phyloP scores from a whole-genome alignment of 1,284 basidiomycete genomes.

The Fistulina hepatica region DNA sequence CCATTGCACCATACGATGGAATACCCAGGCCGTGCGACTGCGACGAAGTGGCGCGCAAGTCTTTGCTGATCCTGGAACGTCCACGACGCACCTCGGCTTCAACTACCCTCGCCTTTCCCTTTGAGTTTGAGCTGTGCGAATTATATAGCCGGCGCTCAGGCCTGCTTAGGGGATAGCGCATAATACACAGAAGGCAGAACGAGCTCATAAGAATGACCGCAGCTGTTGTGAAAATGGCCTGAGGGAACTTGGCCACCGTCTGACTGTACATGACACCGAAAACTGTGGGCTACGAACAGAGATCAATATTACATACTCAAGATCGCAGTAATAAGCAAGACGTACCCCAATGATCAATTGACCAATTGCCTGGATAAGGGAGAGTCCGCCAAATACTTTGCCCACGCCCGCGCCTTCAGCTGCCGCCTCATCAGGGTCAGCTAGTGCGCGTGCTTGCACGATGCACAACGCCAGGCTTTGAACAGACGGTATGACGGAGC shows the following conservation, averaged over 20 bases:
- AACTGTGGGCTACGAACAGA: slow-evolving; percentile 31
- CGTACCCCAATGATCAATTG: slow-evolving; percentile 36
- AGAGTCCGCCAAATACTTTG: slow-evolving; percentile 40
- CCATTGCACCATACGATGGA: too few relatives aligned
- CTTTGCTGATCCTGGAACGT: slow-evolving; percentile 46
- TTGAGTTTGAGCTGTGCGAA: background rate
- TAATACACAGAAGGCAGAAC: slow-evolving; percentile 31
- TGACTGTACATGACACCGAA: slow-evolving; percentile 37
- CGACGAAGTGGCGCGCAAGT: too few relatives aligned
- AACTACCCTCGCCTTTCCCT: slow-evolving; percentile 18
- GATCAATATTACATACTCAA: slow-evolving; percentile 7
- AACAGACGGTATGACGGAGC: slow-evolving; percentile 51
- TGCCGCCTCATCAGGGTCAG: slow-evolving; percentile 35
- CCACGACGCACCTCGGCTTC: slow-evolving; percentile 34
- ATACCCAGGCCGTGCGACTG: too few relatives aligned
- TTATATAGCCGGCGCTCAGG: slow-evolving; percentile 13
- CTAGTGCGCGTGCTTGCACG: slow-evolving; percentile 41
- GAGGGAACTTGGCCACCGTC: slow-evolving; percentile 37
- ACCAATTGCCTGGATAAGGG: slow-evolving; percentile 35
- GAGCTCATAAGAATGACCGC: slow-evolving; percentile 28
- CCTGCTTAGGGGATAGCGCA: slow-evolving; percentile 33
- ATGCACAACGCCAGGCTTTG: slow-evolving; percentile 65
- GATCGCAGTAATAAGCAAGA: background rate
- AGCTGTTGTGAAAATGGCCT: slow-evolving; percentile 38
- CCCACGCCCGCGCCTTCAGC: slow-evolving; percentile 35